A percentile compares a stretch with the other conserved stretches of the same genome.
Conservation (phyloP, 2,329 filamentous ascomycete genomes). For the Alternaria novae-zelandiae region DNA sequence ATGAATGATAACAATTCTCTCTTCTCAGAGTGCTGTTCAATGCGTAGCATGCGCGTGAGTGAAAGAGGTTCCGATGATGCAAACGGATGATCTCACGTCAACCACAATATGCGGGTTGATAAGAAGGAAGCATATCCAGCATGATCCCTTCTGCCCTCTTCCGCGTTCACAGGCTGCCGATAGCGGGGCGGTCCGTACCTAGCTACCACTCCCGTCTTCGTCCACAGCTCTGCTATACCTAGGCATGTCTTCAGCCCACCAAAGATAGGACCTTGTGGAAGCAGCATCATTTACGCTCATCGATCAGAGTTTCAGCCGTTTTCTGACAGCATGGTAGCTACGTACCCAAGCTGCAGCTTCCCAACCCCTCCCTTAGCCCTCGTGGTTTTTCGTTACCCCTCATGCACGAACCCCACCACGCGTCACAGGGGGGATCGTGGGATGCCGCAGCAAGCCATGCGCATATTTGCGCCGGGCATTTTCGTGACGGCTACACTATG, state of each 20-base stretch:
- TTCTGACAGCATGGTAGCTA: background rate
- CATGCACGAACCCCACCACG: background rate
- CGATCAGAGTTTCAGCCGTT: background rate
- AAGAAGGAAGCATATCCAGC: background rate
- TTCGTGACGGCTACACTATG: background rate
- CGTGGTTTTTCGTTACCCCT: background rate
- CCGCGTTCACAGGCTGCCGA: background rate
- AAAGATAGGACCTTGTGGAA: background rate
- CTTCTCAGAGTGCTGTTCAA: background rate
- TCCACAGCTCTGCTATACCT: background rate
- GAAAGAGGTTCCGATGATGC: background rate
- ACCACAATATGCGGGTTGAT: background rate
- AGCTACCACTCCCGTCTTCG: background rate
- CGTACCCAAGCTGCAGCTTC: background rate
- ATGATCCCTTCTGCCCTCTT: constrained; percentile 11
- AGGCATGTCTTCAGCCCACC: background rate
- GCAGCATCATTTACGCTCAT: background rate
- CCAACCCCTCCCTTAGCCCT: background rate
- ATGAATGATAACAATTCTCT: constrained; percentile 4
- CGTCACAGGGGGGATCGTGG: background rate
- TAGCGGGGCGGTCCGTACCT: constrained; percentile 14
- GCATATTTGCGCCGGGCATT: background rate
- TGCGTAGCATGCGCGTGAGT: background rate
- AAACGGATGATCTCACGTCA: background rate
- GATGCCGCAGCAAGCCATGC: background rate